phyloP scores from a whole-genome alignment of 371 early-diverging fungal species.

The Cokeromyces recurvatus region DNA sequence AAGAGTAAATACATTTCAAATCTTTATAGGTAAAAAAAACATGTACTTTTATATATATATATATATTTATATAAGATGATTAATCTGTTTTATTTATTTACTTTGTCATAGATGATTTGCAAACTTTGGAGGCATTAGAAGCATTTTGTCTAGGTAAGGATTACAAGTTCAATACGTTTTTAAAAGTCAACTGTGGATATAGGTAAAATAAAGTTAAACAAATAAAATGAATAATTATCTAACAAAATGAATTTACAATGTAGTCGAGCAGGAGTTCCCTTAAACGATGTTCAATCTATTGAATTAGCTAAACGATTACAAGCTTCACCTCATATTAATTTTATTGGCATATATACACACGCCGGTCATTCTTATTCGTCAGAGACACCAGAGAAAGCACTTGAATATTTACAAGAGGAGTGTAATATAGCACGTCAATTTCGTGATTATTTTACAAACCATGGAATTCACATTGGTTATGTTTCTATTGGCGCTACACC shows the following conservation, averaged over 20 bases:
- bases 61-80: too few species aligned
- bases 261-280: conserved; percentile 42
- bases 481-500: conserved; percentile 45
- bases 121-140: conserved; percentile 36
- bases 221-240: too few species aligned
- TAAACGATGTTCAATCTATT: conserved; percentile 17
- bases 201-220: conserved; percentile 22
- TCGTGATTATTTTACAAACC: conserved; percentile 12
- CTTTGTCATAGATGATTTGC: conserved; percentile 27
- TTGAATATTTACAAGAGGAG: conserved; percentile 29
- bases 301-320: conserved; percentile 31
- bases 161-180: conserved; percentile 20
- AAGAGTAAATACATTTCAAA: conserved; percentile 23
- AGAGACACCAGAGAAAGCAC: conserved; percentile 17
- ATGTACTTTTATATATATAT: too few species aligned
- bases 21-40: too few species aligned
- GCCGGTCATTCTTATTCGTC: conserved; percentile 42
- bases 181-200: conserved; percentile 43
- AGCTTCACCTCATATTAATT: conserved; percentile 14
- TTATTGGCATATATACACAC: conserved; percentile 40
- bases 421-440: conserved; percentile 27
- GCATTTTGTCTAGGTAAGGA: conserved; percentile 10
- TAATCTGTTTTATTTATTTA: not conserved
- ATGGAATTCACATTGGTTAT: conserved; percentile 18
- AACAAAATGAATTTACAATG: too few species aligned